Conservation (phyloP, 768 basidiomycete species). For the Amanita polypyramis region DNA sequence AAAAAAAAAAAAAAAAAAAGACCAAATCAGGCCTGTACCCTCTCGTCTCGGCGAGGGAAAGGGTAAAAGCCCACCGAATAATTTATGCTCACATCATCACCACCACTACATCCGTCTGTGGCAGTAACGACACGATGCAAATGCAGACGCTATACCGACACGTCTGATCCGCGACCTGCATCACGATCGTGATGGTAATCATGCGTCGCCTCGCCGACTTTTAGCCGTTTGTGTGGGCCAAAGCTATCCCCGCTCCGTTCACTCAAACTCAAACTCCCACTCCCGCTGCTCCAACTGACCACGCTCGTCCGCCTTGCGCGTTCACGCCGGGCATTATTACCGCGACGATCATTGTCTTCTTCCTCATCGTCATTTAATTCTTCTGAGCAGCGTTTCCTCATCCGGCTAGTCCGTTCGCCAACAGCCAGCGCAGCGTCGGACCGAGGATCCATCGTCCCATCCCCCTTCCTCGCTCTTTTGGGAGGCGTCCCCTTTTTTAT, state of each 20-base stretch:
- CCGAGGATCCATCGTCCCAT: neutral
- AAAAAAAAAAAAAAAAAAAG: too few species aligned
- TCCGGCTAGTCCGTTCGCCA: conserved; percentile 6
- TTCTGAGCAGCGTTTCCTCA: conserved; percentile 40
- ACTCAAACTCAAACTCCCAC: neutral
- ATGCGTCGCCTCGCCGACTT: neutral
- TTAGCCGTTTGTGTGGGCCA: conserved; percentile 1
- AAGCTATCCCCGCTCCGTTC: conserved; percentile 1
- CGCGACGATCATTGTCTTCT: conserved; percentile 4
- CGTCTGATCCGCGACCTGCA: too few species aligned
- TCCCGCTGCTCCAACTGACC: neutral
- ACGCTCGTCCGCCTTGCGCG: neutral
- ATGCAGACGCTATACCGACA: too few species aligned
- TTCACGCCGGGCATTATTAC: neutral
- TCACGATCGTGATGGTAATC: neutral
- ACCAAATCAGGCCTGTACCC: too few species aligned
- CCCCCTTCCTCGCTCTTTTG: conserved; percentile 11
- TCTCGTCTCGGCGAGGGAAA: too few species aligned
- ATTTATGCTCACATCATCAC: too few species aligned
- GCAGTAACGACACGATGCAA: too few species aligned
- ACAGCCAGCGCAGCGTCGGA: neutral
- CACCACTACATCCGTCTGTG: too few species aligned
- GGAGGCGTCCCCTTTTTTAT: conserved; percentile 9
- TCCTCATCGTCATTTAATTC: conserved; percentile 29
- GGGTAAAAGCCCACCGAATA: too few species aligned